A percentile compares a stretch with the other conserved stretches of the same genome.
Conservation (phyloP, 371 early-diverging fungal species). For the Lichtheimia corymbifera region DNA sequence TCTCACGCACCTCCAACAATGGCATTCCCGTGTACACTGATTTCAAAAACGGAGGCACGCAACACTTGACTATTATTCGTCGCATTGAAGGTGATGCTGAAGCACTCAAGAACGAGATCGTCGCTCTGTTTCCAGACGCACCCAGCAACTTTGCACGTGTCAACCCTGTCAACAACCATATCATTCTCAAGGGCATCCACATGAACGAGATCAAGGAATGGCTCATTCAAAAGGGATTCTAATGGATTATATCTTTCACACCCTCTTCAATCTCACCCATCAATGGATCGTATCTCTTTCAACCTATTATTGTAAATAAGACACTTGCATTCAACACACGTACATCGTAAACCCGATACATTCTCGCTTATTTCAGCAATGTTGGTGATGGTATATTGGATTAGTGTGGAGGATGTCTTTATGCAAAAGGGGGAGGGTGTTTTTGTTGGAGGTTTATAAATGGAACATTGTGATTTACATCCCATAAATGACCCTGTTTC, state of each 20-base stretch:
- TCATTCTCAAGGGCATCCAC: constrained; percentile 58
- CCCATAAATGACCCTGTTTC: too few relatives aligned
- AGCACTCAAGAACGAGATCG: constrained; percentile 42
- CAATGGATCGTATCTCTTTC: too few relatives aligned
- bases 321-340: too few relatives aligned
- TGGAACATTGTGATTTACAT: too few relatives aligned
- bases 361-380: too few relatives aligned
- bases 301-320: too few relatives aligned
- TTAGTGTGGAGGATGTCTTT: too few relatives aligned
- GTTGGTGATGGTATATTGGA: too few relatives aligned
- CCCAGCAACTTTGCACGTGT: constrained; percentile 34
- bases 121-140: constrained; percentile 41
- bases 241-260: constrained; percentile 11
- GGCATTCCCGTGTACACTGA: constrained; percentile 76
- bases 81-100: constrained; percentile 73
- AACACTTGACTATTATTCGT: constrained; percentile 68
- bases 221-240: constrained; percentile 65
- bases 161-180: constrained; percentile 46
- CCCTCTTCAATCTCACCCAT: background rate
- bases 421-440: too few relatives aligned
- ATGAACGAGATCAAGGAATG: constrained; percentile 57
- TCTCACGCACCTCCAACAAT: constrained; percentile 62
- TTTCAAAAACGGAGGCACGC: constrained; percentile 68
- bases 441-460: too few relatives aligned
- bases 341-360: too few relatives aligned